Base-by-base conservation (phyloP, 306 rosid species). In the Ceratonia siliqua region DNA sequence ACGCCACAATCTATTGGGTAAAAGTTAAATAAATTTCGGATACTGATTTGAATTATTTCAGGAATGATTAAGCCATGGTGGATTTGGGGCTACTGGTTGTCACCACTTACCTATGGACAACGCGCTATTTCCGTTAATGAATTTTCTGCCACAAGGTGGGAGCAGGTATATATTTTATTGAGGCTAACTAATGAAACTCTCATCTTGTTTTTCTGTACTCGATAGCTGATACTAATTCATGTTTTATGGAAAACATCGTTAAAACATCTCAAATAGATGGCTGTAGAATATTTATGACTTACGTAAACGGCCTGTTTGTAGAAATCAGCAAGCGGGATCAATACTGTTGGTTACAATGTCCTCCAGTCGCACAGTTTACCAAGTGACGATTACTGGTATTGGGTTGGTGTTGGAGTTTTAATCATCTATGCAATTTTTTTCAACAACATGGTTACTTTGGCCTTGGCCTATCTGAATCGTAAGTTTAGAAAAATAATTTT, bases 21-120 rank as follows among this genome's bases (percentile, higher is more conserved):
- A 55, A 69, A 70, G 5, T 32, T 10, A 1, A 18, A 57, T 14
- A 42, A 43, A 12, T 28, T 56, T 25, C 24, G 21, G 7, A 42
- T 73, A 52, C n/a, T 78, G 50, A 53, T 49, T 36, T 61, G 43
- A 41, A 42, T 49, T 74, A 17, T 62, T 80, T 62, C 86, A 91
- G 98, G 13, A 10, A 86, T 83, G 87, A 86, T 93, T 57, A 89
- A 86, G 82, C 89, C 96, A 63, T 89, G 98, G 98, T 91, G 93
- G 94, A 10, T 42, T 63, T 91, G 96, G 98, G 98, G 84, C 42
- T 89, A 80, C 72, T 93, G 94, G 93, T 1, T 93, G 76, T 93
- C 97, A 20, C 98, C 98, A 20, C 92, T 93, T 30, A 77, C 88
- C 54, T 89, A 89, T 72, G 98, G 85, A 36, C 98, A 91, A 72